Base-by-base conservation (phyloP, 352 stramenopile species). In the Pythium monospermum region DNA sequence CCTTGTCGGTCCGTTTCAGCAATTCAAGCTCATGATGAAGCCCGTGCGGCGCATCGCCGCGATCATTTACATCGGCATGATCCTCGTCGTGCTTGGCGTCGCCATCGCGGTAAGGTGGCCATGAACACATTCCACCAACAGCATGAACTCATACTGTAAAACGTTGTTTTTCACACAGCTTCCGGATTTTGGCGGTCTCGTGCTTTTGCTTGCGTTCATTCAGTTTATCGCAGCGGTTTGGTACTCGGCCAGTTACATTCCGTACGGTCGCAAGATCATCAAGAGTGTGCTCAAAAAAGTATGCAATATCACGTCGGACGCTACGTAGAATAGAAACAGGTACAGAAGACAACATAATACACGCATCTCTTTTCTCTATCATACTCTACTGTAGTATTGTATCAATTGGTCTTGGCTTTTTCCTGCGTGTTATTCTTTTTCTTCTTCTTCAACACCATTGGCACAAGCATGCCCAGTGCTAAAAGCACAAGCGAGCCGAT, bases 11-110 rank as follows among this genome's bases (percentile, higher is more conserved):
- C 83, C 80, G 0, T 76, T 60, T 64, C 78, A 91, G 70, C 83
- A 94, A 44, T 51, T 85, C 49, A 91, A 91, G 61, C 77, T 90
- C 52, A 94, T 94, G 83, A 85, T 91, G 59, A 91, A 91, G 54
- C 83, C 83, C 21, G 68, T 91, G 45, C 78, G 83, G 0, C 73
- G 83, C 21, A 61, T 91, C 37, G 83, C 80, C 0, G 76, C 83
- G 12, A 36, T 80, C 30, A 73, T 91, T 61, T 94, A 91, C 62
- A 45, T 94, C 12, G 30, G 54, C 18, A 90, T 91, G 81, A 91
- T 94, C 59, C 33, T 83, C 27, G 53, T 89, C 12, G 81, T 91
- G 22, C 60, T 94, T 1, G 73, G 53, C 1, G 73, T 94, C 23
- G 80, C 83, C 11, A 67, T 91, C n/a, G 71, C 65, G 46, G 83